Evolutionary conservation across 2,329 filamentous ascomycete species (phyloP), one percentile per base, ranked within the genome.

Genomic region (Coniochaeta sp.): DNA sequence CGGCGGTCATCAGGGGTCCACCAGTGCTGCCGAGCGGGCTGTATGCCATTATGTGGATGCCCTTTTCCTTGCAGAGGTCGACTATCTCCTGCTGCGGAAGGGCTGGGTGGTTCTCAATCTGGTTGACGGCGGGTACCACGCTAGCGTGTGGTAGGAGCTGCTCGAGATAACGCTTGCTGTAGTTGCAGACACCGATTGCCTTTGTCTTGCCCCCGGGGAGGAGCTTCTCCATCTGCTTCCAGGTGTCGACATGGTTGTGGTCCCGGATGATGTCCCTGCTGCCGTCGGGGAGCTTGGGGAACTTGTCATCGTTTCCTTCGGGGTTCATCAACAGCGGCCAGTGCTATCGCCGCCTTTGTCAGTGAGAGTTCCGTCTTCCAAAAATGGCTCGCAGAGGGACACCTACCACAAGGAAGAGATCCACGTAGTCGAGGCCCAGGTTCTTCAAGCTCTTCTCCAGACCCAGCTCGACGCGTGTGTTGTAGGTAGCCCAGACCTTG

Each of bases 401-500:
- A 74, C 76, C 65, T 64, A 79, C 77, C 61, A 96, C 83, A 40
- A 96, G 80, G 71, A 85, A 91, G 61, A 96, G 78, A 71, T 96
- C 91, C 6, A 96, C 82, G 71, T 96, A 93, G 65, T 91, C 88
- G 56, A 95, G 77, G 1, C 90, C 89, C 38, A 96, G 77, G 62
- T 82, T 81, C 75, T 87, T 83, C 71, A 95, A 78, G 68, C 87
- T 89, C 80, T 88, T 86, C 65, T 91, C 84, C 38, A 95, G 80
- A 38, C 82, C 86, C 67, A 88, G 77, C 74, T 89, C 86, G 6
- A 86, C 86, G 7, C 87, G 81, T 33, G 83, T 84, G 73, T 89
- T 87, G 77, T 89, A 93, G 58, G 89, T 91, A 69, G 86, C 88
- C 89, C 91, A 96, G 40, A 93, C 82, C 81, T 96, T 96, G 68